Base-by-base conservation (phyloP, 148 eudicot genomes). In the Rhododendron williamsianum region DNA sequence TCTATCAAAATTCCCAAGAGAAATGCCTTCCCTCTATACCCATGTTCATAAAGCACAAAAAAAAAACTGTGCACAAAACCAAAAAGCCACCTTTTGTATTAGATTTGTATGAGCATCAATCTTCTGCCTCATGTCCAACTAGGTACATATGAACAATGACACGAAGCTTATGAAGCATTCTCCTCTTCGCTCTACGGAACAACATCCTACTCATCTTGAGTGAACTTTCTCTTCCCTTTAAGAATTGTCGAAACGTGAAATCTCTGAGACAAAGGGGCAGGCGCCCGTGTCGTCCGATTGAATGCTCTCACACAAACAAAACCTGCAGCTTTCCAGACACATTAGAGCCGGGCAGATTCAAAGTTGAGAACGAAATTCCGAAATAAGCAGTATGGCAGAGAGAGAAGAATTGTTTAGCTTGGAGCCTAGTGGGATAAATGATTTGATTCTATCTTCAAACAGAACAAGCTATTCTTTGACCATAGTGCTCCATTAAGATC, bases 281-380 rank as follows among this genome's bases (percentile, higher is more conserved):
- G 93, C 13, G 79, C 87, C 23, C 91, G 83, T 45, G 90, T 91
- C 58, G 5, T 69, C 72, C 91, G 49, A 78, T 90, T 87, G 80
- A 92, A 91, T 52, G 84, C 92, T 67, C 93, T 87, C 10, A 87
- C 86, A 80, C 94, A 92, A 33, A 92, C 54, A 83, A 56, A 91
- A 19, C 94, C 94, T 92, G 85, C 72, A 82, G 21, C 45, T 43
- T 33, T 63, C 18, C 43, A 79, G 48, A 21, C 45, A 78, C 36
- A 25, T 54, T 23, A 69, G 83, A 36, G 51, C 27, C 63, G 10
- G 19, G 52, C 58, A 30, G 16, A 51, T 73, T 6, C 41, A 56
- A 21, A 33, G 2, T 16, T 10, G 18, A n/a, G 16, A 78, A 27
- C 9, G 35, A 54, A 36, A 58, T 8, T 35, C 8, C 12, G 10